These are phyloP conservation scores for Elsinoe perseae DNA, from an alignment of 2,329 filamentous ascomycete species.

Conservation along the genomic window DNA sequence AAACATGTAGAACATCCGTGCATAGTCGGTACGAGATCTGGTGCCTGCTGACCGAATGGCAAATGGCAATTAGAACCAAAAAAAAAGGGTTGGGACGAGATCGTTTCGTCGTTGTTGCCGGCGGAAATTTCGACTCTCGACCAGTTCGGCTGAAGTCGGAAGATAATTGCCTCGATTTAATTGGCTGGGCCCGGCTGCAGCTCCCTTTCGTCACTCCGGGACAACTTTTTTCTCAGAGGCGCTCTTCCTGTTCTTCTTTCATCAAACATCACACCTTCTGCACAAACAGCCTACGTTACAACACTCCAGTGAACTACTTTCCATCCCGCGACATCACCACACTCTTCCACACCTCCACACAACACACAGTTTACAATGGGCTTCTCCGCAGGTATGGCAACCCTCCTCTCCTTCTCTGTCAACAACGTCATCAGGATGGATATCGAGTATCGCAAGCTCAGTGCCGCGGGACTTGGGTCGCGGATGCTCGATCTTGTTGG, in stretches of 20 bases:
- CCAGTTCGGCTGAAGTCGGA: conserved; percentile 4
- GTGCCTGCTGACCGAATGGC: conserved; percentile 1
- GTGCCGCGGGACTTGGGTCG: neutral
- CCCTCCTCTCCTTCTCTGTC: neutral
- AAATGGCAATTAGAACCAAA: too few species aligned
- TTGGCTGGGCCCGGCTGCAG: conserved; percentile 6
- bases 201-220: conserved; percentile 15
- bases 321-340: conserved; percentile 1
- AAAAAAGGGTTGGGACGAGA: neutral
- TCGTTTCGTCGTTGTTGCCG: conserved; percentile 10
- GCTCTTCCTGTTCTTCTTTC: conserved; percentile 11
- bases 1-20: conserved; percentile 5
- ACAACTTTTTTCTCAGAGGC: conserved; percentile 18
- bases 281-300: neutral
- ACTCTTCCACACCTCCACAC: conserved; percentile 17
- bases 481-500: neutral
- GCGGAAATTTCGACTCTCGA: conserved; percentile 10
- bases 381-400: conserved; percentile 31
- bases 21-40: neutral
- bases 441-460: neutral
- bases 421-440: neutral
- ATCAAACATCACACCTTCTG: conserved; percentile 1
- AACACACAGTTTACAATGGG: conserved; percentile 28
- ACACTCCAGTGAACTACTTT: neutral
- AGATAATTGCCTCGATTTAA: neutral